A percentile compares a stretch with the other conserved stretches of the same genome.
Evolutionary conservation across 2,329 filamentous ascomycete species (phyloP).

Genomic region (Penicillium brasilianum): DNA sequence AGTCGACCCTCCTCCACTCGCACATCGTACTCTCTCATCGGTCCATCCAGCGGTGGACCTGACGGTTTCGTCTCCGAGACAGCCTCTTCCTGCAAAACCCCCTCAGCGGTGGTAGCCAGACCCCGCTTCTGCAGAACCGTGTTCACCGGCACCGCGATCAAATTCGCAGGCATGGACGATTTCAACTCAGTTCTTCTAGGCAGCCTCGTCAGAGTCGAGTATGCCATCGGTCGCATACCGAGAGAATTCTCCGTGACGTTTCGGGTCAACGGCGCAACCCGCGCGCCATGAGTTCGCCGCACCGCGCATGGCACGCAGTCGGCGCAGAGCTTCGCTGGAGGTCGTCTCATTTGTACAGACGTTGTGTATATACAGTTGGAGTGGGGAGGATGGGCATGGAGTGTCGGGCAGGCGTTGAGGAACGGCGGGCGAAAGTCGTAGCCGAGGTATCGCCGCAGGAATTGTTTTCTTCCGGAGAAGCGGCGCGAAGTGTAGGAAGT

Average conservation of each 20-base stretch:
- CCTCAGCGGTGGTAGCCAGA: slow-evolving; percentile 26
- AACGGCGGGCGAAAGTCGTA: slow-evolving; percentile 19
- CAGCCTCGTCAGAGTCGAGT: slow-evolving; percentile 7
- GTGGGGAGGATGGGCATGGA: background rate
- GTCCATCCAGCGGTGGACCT: slow-evolving; percentile 58
- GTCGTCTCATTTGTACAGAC: slow-evolving; percentile 34
- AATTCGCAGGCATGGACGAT: background rate
- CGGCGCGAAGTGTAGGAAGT: slow-evolving; percentile 7
- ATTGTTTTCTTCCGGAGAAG: slow-evolving; percentile 25
- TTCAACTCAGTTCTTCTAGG: background rate
- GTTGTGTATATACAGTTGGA: slow-evolving; percentile 10
- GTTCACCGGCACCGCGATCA: slow-evolving; percentile 23
- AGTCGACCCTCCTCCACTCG: slow-evolving; percentile 75
- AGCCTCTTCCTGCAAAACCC: slow-evolving; percentile 8
- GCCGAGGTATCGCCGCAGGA: slow-evolving; percentile 31
- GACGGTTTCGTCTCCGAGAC: slow-evolving; percentile 13
- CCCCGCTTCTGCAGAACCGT: slow-evolving; percentile 23
- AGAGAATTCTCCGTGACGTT: slow-evolving; percentile 26
- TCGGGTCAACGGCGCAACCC: slow-evolving; percentile 24
- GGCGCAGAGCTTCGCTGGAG: slow-evolving; percentile 38
- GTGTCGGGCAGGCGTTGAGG: background rate
- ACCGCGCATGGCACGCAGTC: slow-evolving; percentile 37
- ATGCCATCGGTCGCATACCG: slow-evolving; percentile 25
- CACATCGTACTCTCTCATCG: slow-evolving; percentile 84
- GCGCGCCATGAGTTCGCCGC: slow-evolving; percentile 26